These are phyloP conservation scores for Abrus precatorius DNA, from an alignment of 306 rosid species.

Conservation along the genomic window DNA sequence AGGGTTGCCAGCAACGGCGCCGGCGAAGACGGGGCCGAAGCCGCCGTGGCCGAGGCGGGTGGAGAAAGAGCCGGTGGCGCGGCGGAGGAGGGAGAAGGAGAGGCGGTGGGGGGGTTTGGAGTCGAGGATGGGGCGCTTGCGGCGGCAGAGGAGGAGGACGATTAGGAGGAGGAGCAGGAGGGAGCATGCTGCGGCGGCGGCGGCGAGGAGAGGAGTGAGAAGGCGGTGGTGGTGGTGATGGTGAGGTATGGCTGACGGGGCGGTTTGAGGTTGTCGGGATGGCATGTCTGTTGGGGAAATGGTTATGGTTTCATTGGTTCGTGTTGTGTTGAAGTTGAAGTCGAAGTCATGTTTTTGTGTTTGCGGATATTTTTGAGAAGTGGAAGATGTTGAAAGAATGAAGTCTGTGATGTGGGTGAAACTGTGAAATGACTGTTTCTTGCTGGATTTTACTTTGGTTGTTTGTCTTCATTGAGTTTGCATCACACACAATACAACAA, in stretches of 20 bases:
- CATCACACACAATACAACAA: background rate
- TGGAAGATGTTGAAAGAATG: no score
- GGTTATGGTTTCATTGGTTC: background rate
- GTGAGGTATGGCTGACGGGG: background rate
- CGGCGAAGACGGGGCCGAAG: conserved; percentile 86
- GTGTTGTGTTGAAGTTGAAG: no score
- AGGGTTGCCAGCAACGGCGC: conserved; percentile 52
- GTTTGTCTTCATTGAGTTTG: background rate
- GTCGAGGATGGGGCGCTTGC: conserved; percentile 65
- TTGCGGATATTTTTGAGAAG: no score
- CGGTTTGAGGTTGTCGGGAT: background rate
- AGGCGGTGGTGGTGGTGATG: conserved; percentile 36
- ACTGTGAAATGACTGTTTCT: conserved; percentile 10
- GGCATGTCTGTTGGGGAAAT: background rate
- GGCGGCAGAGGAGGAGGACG: conserved; percentile 56
- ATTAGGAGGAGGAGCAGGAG: conserved; percentile 60
- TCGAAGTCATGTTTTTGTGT: background rate
- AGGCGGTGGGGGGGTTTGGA: conserved; percentile 68
- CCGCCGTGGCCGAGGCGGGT: conserved; percentile 90
- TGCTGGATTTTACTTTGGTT: conserved; percentile 27
- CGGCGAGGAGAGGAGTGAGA: conserved; percentile 47
- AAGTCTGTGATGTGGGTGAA: no score
- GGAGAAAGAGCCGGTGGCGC: conserved; percentile 86
- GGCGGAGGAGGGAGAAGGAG: conserved; percentile 82
- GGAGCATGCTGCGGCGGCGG: conserved; percentile 52